A percentile compares a stretch with the other conserved stretches of the same genome.
Conservation (phyloP, 1,139 yeast species). For the Zygosaccharomyces sapae region DNA sequence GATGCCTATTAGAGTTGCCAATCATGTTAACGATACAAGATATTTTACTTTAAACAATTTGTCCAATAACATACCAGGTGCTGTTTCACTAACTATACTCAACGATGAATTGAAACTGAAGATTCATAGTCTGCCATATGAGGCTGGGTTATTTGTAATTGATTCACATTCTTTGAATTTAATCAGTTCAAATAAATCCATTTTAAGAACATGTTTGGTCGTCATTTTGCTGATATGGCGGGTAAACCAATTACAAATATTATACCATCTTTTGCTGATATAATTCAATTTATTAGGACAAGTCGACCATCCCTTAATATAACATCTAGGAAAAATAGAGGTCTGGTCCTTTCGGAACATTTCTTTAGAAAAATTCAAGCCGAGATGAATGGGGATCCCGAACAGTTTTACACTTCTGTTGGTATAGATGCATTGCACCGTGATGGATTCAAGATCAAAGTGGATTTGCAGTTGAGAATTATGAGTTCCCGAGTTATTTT, state of each 20-base stretch:
- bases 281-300: constrained; percentile 48
- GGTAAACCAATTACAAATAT: constrained; percentile 52
- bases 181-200: constrained; percentile 62
- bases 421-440: constrained; percentile 67
- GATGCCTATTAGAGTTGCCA: constrained; percentile 40
- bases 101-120: constrained; percentile 46
- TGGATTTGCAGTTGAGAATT: constrained; percentile 80
- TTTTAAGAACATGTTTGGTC: constrained; percentile 76
- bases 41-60: constrained; percentile 57
- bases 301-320: constrained; percentile 42
- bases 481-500: constrained; percentile 56
- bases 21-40: constrained; percentile 49
- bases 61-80: constrained; percentile 57
- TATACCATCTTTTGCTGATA: constrained; percentile 60
- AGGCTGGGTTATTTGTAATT: constrained; percentile 81
- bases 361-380: constrained; percentile 61
- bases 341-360: constrained; percentile 80
- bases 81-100: constrained; percentile 58
- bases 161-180: constrained; percentile 27
- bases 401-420: constrained; percentile 52
- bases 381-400: constrained; percentile 24
- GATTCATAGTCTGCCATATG: constrained; percentile 74
- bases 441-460: constrained; percentile 59
- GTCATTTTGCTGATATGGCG: constrained; percentile 45
- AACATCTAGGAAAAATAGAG: constrained; percentile 36